Conservation (phyloP, 2,329 filamentous ascomycete species). For the Emmonsiellopsis sp. region DNA sequence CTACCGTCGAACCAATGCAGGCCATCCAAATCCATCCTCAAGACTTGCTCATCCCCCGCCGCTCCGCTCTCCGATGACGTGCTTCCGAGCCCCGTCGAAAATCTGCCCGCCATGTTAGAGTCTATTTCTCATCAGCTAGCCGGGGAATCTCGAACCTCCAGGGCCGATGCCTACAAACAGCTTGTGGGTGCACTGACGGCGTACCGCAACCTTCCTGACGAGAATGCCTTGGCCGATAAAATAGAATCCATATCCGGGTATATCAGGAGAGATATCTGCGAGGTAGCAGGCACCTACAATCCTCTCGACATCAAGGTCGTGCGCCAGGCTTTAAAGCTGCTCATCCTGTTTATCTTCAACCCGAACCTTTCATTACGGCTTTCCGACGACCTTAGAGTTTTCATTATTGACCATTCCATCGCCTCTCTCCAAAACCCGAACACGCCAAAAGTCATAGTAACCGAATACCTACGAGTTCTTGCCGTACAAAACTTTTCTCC, state of each 20-base stretch:
- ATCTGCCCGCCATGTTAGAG: conserved; percentile 71
- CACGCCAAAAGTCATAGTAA: conserved; percentile 66
- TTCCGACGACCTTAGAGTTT: conserved; percentile 67
- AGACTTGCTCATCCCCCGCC: conserved; percentile 42
- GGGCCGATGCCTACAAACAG: conserved; percentile 77
- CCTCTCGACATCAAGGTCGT: conserved; percentile 58
- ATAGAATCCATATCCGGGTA: conserved; percentile 70
- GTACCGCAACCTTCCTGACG: conserved; percentile 72
- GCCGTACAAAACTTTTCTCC: conserved; percentile 68
- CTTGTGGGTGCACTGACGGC: conserved; percentile 66
- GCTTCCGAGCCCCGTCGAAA: conserved; percentile 42
- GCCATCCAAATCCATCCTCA: conserved; percentile 70
- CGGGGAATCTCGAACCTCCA: conserved; percentile 59
- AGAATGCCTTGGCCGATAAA: conserved; percentile 62
- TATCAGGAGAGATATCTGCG: conserved; percentile 69
- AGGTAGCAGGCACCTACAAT: conserved; percentile 46
- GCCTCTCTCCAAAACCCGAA: conserved; percentile 58
- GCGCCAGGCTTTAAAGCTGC: conserved; percentile 67
- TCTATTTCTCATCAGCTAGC: conserved; percentile 75
- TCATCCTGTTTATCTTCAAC: conserved; percentile 68
- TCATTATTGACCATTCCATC: conserved; percentile 73
- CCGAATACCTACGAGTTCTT: conserved; percentile 70
- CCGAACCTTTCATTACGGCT: conserved; percentile 60
- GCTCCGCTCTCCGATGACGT: conserved; percentile 35
- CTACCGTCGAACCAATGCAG: conserved; percentile 43